Evolutionary conservation across 2,329 filamentous ascomycete genomes (phyloP).

Genomic region (Colletotrichum kahawae): DNA sequence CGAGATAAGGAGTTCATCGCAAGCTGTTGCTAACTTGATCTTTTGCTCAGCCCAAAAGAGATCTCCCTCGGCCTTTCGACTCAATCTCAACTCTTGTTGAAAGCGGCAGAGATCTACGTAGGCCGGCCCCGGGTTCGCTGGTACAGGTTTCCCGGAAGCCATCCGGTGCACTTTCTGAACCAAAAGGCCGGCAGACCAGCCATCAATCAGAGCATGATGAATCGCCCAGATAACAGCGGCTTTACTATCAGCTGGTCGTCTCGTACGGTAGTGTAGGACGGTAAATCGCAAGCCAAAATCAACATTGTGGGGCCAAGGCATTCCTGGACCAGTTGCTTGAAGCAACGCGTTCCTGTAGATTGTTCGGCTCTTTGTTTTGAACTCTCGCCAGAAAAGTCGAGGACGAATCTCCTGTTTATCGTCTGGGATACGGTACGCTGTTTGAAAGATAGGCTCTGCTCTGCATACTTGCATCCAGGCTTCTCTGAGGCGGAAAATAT

Average conservation of each 20-base stretch:
- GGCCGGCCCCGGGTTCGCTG: background rate
- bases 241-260: background rate
- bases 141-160: background rate
- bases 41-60: background rate
- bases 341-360: background rate
- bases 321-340: background rate
- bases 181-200: background rate
- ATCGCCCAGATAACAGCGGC: background rate
- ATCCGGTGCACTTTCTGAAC: background rate
- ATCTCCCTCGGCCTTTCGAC: background rate
- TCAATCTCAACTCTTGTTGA: background rate
- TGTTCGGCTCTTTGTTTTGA: background rate
- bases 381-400: background rate
- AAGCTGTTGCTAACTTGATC: background rate
- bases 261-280: background rate
- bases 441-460: conserved; percentile 28
- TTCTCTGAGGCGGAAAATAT: conserved; percentile 25
- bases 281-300: background rate
- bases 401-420: background rate
- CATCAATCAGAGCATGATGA: background rate
- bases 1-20: background rate
- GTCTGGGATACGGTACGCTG: background rate
- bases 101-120: background rate
- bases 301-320: background rate
- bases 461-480: conserved; percentile 30